These are phyloP conservation scores for Stenogyne calaminthoides DNA, from an alignment of 305 asterid species.

Conservation along the genomic window DNA sequence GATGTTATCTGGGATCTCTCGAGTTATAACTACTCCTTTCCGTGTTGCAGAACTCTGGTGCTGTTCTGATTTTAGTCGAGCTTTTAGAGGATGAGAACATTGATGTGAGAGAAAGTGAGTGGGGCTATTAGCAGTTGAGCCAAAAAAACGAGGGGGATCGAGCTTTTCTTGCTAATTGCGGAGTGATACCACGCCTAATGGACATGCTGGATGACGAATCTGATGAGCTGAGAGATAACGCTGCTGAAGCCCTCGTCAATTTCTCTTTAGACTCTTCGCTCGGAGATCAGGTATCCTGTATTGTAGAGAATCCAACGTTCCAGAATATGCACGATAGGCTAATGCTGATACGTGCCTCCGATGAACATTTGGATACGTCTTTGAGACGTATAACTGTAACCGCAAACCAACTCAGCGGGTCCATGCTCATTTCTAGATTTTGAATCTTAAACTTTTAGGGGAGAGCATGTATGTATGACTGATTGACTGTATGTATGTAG, in stretches of 20 bases:
- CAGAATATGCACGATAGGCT: conserved; percentile 43
- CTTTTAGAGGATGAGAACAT: conserved; percentile 38
- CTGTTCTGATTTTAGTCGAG: conserved; percentile 40
- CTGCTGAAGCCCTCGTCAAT: conserved; percentile 56
- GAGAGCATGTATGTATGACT: too few relatives aligned
- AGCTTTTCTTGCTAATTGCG: conserved; percentile 47
- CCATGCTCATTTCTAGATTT: conserved; percentile 25
- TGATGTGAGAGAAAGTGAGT: conserved; percentile 52
- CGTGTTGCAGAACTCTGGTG: conserved; percentile 47
- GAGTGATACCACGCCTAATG: conserved; percentile 51
- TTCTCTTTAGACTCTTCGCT: conserved; percentile 47
- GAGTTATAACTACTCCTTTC: conserved; percentile 41
- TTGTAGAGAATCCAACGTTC: conserved; percentile 42
- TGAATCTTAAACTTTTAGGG: neutral
- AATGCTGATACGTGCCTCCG: conserved; percentile 40
- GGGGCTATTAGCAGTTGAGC: conserved; percentile 57
- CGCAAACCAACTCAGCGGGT: conserved; percentile 30
- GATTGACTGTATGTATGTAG: too few relatives aligned
- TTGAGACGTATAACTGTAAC: conserved; percentile 31
- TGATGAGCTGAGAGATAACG: conserved; percentile 50
- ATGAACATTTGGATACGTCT: conserved; percentile 36
- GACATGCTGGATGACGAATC: conserved; percentile 44
- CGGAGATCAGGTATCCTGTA: conserved; percentile 37
- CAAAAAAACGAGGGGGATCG: conserved; percentile 36
- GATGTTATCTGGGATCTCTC: conserved; percentile 57